A percentile compares a stretch with the other conserved stretches of the same genome.
Conservation (phyloP, 192 early-diverging fungal species). For the Coemansia sp. region DNA sequence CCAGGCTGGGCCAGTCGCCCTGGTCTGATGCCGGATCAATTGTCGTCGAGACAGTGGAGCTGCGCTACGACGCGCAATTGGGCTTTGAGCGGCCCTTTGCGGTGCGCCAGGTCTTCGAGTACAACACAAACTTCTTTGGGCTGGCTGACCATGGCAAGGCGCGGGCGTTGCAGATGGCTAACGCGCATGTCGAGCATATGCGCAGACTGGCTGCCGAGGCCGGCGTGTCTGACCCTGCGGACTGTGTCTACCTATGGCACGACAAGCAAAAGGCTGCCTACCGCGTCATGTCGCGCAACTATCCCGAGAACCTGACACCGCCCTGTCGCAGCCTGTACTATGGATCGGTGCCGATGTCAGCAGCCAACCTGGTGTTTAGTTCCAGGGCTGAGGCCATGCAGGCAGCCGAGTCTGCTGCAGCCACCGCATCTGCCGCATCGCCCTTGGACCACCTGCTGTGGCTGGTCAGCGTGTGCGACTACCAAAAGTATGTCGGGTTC, state of each 20-base stretch:
- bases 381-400: constrained; percentile 22
- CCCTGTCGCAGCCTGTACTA: constrained; percentile 45
- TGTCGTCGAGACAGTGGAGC: constrained; percentile 14
- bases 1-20: constrained; percentile 21
- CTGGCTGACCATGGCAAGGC: constrained; percentile 37
- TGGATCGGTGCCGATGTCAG: constrained; percentile 26
- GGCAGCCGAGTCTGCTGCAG: constrained; percentile 14
- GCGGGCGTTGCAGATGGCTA: constrained; percentile 18
- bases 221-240: constrained; percentile 9
- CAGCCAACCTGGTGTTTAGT: constrained; percentile 28
- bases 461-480: constrained; percentile 36
- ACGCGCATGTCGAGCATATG: constrained; percentile 20
- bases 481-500: constrained; percentile 23
- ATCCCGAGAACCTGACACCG: constrained; percentile 25
- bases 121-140: constrained; percentile 42
- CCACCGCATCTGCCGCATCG: neutral
- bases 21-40: constrained; percentile 35
- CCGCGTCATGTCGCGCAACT: constrained; percentile 37
- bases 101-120: constrained; percentile 25
- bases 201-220: constrained; percentile 13
- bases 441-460: constrained; percentile 9
- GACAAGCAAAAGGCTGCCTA: constrained; percentile 50
- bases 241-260: constrained; percentile 45
- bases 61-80: constrained; percentile 18
- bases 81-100: constrained; percentile 28